Evolutionary conservation across 2,329 filamentous ascomycete species (phyloP).

Genomic region (Colletotrichum salicis): DNA sequence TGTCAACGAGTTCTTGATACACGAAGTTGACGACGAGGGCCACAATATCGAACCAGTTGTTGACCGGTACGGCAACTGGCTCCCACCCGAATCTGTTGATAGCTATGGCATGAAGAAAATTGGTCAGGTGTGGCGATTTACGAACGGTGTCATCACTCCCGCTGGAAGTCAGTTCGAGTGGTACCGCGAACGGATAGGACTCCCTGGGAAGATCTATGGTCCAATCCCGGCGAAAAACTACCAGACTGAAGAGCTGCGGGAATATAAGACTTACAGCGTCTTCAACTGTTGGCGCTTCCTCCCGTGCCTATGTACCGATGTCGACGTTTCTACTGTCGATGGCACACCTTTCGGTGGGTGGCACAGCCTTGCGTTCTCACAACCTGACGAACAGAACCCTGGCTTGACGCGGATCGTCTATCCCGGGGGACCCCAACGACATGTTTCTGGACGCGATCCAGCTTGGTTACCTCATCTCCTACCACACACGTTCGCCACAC

Average conservation of each 20-base stretch:
- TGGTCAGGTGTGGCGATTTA: no score
- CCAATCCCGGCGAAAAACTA: no score
- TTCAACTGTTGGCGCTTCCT: slow-evolving; percentile 37
- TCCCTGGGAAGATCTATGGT: no score
- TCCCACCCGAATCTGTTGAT: no score
- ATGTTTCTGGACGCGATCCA: slow-evolving; percentile 45
- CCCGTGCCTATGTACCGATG: slow-evolving; percentile 6
- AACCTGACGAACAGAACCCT: slow-evolving; percentile 10
- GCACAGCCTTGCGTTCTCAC: slow-evolving; percentile 45
- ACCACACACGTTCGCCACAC: slow-evolving; percentile 45
- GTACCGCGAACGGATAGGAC: no score
- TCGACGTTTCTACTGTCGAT: slow-evolving; percentile 30
- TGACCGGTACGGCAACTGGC: no score
- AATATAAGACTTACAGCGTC: slow-evolving; percentile 15
- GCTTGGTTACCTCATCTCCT: slow-evolving; percentile 53
- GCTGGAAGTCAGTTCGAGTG: no score
- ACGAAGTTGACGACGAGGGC: no score
- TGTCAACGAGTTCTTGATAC: slow-evolving; percentile 46
- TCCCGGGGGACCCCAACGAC: slow-evolving; percentile 35
- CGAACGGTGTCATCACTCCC: no score
- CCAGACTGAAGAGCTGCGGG: no score
- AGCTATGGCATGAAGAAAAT: no score
- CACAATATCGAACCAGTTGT: no score
- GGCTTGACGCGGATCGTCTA: slow-evolving; percentile 43
- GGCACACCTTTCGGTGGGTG: slow-evolving; percentile 35